Evolutionary conservation across 2,329 filamentous ascomycete species (phyloP).

Genomic region (Grosmannia penicillata): DNA sequence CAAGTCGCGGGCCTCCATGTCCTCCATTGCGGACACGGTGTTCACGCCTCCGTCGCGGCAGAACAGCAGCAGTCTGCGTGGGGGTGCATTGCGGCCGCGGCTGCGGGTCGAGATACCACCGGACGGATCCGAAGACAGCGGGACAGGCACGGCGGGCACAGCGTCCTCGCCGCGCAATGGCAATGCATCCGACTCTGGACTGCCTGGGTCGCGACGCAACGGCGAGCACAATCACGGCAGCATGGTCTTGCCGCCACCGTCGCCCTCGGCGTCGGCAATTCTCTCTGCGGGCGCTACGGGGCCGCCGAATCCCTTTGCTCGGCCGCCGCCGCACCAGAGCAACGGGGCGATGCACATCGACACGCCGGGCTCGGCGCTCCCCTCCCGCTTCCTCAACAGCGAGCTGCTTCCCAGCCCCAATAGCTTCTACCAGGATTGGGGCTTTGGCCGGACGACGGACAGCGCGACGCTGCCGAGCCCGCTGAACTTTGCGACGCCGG

Average conservation of each 20-base stretch:
- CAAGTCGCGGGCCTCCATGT: slow-evolving; percentile 35
- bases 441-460: slow-evolving; percentile 51
- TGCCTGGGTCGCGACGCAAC: slow-evolving; percentile 30
- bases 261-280: slow-evolving; percentile 72
- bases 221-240: slow-evolving; percentile 31
- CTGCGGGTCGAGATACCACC: slow-evolving; percentile 92
- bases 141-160: slow-evolving; percentile 60
- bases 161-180: slow-evolving; percentile 41
- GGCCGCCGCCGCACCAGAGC: slow-evolving; percentile 59
- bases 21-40: slow-evolving; percentile 47
- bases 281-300: slow-evolving; percentile 84
- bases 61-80: slow-evolving; percentile 67
- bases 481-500: slow-evolving; percentile 79
- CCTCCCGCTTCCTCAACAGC: slow-evolving; percentile 77
- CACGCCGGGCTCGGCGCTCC: slow-evolving; percentile 86
- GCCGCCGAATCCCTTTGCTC: slow-evolving; percentile 88
- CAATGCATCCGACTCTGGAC: slow-evolving; percentile 41
- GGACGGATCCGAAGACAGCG: slow-evolving; percentile 63
- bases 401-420: slow-evolving; percentile 82
- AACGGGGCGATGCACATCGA: slow-evolving; percentile 37
- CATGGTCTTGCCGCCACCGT: slow-evolving; percentile 81
- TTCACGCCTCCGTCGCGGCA: slow-evolving; percentile 61
- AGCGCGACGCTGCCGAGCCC: slow-evolving; percentile 85
- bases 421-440: slow-evolving; percentile 87
- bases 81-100: slow-evolving; percentile 55